These are phyloP conservation scores for Pseudovirgaria hyperparasitica DNA, from an alignment of 2,329 filamentous ascomycete species.

Conservation along the genomic window DNA sequence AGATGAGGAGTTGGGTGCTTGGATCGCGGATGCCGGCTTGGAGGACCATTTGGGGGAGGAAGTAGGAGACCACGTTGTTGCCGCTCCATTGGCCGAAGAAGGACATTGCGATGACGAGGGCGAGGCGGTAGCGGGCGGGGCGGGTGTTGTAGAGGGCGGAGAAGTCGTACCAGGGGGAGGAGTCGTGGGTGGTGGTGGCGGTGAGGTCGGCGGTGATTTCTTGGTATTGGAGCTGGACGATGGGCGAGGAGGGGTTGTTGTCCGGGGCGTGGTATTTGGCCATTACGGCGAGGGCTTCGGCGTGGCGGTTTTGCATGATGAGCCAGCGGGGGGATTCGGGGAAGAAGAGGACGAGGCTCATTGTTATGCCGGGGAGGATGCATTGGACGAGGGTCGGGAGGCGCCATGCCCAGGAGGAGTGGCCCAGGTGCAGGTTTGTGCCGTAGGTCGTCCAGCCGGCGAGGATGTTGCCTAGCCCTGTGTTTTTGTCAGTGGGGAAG, in stretches of 20 bases:
- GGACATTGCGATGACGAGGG: conserved; percentile 27
- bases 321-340: conserved; percentile 50
- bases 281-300: conserved; percentile 45
- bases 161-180: conserved; percentile 24
- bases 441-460: conserved; percentile 40
- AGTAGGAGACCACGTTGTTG: conserved; percentile 25
- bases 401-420: conserved; percentile 40
- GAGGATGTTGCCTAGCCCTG: conserved; percentile 39
- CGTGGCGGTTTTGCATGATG: conserved; percentile 39
- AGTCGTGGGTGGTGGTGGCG: conserved; percentile 11
- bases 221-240: conserved; percentile 22
- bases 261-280: conserved; percentile 43
- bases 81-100: conserved; percentile 30
- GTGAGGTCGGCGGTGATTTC: conserved; percentile 23
- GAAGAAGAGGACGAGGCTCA: conserved; percentile 37
- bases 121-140: conserved; percentile 20
- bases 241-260: conserved; percentile 22
- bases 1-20: conserved; percentile 25
- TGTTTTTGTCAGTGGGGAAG: too few species aligned
- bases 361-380: conserved; percentile 26
- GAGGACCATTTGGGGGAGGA: conserved; percentile 23
- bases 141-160: conserved; percentile 19
- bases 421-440: conserved; percentile 21
- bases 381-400: conserved; percentile 22
- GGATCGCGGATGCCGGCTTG: conserved; percentile 23